Evolutionary conservation across 805 yeast genomes (phyloP).

Genomic region (Saturnispora gosingensis): DNA sequence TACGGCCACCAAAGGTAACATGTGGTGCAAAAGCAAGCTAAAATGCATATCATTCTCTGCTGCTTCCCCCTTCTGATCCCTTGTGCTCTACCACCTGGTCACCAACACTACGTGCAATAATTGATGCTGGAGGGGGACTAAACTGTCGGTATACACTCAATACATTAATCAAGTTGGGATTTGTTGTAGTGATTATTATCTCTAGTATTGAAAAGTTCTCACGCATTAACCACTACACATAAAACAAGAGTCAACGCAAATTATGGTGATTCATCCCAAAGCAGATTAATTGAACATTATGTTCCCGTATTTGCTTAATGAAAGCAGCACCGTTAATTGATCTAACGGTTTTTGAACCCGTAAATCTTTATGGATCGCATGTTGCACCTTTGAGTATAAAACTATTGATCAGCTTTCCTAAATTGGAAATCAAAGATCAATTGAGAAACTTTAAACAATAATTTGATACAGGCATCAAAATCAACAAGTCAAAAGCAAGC

Average conservation of each 20-base stretch:
- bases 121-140: neutral
- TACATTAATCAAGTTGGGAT: no score
- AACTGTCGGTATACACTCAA: no score
- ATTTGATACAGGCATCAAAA: neutral
- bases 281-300: neutral
- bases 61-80: neutral
- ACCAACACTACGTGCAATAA: neutral
- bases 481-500: neutral
- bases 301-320: neutral
- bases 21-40: neutral
- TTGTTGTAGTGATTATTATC: neutral
- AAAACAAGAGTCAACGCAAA: neutral
- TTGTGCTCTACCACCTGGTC: neutral
- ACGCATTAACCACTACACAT: neutral
- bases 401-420: neutral
- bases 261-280: neutral
- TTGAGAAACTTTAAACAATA: neutral
- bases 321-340: neutral
- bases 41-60: neutral
- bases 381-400: neutral
- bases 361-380: neutral
- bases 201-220: neutral
- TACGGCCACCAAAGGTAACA: neutral
- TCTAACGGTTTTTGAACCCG: neutral
- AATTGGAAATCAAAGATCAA: neutral